phyloP scores from a whole-genome alignment of 768 basidiomycete genomes.

The Hortiboletus campestris region DNA sequence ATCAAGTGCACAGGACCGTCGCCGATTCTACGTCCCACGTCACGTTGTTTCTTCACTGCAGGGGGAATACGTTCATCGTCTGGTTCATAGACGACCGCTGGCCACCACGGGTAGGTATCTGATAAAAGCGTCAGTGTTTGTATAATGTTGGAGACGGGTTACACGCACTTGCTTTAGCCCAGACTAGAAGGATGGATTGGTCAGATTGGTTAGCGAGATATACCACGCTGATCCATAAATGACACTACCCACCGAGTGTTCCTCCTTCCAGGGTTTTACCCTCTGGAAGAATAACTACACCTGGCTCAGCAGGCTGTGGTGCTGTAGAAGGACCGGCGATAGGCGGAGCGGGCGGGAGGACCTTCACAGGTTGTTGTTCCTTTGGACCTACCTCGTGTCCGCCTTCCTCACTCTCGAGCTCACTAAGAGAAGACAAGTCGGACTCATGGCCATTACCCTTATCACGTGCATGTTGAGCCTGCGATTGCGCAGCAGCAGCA shows the following conservation, averaged over 20 bases:
- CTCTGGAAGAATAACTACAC: slow-evolving; percentile 33
- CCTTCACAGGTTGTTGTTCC: slow-evolving; percentile 1
- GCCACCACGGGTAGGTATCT: slow-evolving; percentile 88
- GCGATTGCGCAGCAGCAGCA: background rate
- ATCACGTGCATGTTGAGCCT: background rate
- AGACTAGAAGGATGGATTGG: slow-evolving; percentile 48
- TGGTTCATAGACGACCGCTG: slow-evolving; percentile 70
- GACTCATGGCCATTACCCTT: slow-evolving; percentile 33
- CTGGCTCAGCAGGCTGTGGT: slow-evolving; percentile 26
- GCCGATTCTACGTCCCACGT: slow-evolving; percentile 33
- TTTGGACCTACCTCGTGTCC: slow-evolving; percentile 4
- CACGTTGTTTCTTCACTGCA: slow-evolving; percentile 29
- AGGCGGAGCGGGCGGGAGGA: background rate
- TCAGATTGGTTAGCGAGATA: slow-evolving; percentile 1
- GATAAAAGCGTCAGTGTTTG: slow-evolving; percentile 8
- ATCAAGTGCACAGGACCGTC: slow-evolving; percentile 57
- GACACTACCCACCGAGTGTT: slow-evolving; percentile 55
- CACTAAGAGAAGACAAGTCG: slow-evolving; percentile 47
- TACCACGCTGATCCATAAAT: background rate
- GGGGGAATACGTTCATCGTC: slow-evolving; percentile 58
- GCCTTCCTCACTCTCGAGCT: slow-evolving; percentile 36
- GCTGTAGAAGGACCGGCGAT: slow-evolving; percentile 5
- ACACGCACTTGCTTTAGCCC: slow-evolving; percentile 73
- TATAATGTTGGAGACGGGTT: background rate
- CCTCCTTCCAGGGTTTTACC: slow-evolving; percentile 48